Conservation (phyloP, 495 filamentous ascomycete genomes). For the Umbilicaria muhlenbergii region DNA sequence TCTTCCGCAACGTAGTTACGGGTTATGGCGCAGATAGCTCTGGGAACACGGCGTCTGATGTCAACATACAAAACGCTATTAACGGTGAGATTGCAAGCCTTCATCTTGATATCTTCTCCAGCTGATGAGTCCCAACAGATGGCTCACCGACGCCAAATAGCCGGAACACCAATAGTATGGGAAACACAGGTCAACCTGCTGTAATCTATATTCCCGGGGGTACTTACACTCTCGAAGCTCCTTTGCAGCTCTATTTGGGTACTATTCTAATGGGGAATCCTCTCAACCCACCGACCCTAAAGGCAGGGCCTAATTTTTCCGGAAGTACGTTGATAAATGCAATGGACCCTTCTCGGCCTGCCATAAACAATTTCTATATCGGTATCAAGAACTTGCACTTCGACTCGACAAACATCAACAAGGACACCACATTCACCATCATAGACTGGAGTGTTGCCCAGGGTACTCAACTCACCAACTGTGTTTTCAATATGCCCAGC, state of each 20-base stretch:
- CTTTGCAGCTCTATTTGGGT: slow-evolving; percentile 25
- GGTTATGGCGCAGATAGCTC: slow-evolving; percentile 22
- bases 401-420: slow-evolving; percentile 19
- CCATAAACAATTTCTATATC: slow-evolving; percentile 25
- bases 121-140: slow-evolving; percentile 3
- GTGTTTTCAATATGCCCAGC: slow-evolving; percentile 50
- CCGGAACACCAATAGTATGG: slow-evolving; percentile 18
- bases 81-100: slow-evolving; percentile 7
- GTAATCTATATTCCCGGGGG: slow-evolving; percentile 34
- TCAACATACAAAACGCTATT: slow-evolving; percentile 19
- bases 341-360: slow-evolving; percentile 14
- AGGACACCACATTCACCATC: slow-evolving; percentile 15
- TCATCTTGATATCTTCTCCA: neutral
- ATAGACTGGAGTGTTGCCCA: slow-evolving; percentile 52
- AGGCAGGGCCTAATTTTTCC: slow-evolving; percentile 18
- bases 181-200: slow-evolving; percentile 32
- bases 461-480: slow-evolving; percentile 56
- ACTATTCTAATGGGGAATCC: slow-evolving; percentile 32
- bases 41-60: slow-evolving; percentile 12
- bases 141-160: slow-evolving; percentile 12
- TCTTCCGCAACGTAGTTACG: slow-evolving; percentile 22
- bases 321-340: slow-evolving; percentile 21
- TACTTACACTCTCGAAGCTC: slow-evolving; percentile 24
- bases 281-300: slow-evolving; percentile 21
- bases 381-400: slow-evolving; percentile 27